These are phyloP conservation scores for Dysphania ambrosioides DNA, from an alignment of 148 eudicot genomes.

Conservation along the genomic window DNA sequence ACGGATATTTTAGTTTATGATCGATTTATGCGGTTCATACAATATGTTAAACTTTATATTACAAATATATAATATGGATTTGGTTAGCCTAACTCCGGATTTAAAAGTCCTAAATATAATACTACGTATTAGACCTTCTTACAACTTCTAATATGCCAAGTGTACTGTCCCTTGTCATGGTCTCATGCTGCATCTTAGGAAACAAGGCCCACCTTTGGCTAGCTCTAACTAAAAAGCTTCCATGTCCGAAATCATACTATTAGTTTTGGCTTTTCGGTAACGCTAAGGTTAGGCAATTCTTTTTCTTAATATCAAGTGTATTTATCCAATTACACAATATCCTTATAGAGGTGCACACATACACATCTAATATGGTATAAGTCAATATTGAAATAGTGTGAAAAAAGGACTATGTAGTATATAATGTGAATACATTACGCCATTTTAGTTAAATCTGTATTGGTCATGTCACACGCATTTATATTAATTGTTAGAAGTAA, in stretches of 20 bases:
- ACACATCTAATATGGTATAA: no score
- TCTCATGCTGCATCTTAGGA: constrained; percentile 23
- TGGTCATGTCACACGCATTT: no score
- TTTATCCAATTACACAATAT: no score
- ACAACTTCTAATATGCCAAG: constrained; percentile 8
- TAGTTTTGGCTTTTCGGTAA: background rate
- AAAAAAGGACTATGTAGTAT: no score
- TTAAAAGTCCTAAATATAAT: background rate
- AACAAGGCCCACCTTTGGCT: constrained; percentile 24
- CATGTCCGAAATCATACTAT: background rate
- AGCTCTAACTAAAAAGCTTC: background rate
- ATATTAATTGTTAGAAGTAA: no score
- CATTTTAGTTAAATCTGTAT: no score
- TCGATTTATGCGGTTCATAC: background rate
- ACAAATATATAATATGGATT: background rate
- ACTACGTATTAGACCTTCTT: constrained; percentile 9
- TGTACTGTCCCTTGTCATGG: constrained; percentile 19
- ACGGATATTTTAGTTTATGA: no score
- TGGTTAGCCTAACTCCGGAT: constrained; percentile 26
- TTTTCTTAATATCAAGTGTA: no score
- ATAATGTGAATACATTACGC: no score
- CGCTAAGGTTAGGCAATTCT: no score
- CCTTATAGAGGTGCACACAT: no score
- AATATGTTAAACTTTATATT: background rate
- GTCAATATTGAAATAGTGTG: no score